These are phyloP conservation scores for Suillus alpinus DNA, from an alignment of 768 basidiomycete genomes.

Conservation along the genomic window DNA sequence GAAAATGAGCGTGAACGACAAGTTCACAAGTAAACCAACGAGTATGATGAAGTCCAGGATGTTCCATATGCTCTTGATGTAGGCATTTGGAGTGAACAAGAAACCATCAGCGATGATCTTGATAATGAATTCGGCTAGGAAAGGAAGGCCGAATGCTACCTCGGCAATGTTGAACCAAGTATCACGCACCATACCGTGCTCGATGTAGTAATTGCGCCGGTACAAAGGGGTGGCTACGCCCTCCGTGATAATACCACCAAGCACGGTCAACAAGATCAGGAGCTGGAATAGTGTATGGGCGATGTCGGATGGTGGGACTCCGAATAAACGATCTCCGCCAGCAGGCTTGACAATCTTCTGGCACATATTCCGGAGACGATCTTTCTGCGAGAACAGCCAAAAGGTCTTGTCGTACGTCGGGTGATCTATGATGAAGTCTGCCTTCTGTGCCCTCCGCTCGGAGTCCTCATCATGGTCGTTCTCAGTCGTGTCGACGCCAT, in stretches of 20 bases:
- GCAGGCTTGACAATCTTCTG: conserved; percentile 83
- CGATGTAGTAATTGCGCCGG: conserved; percentile 64
- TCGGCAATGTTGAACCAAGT: conserved; percentile 92
- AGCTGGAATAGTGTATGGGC: conserved; percentile 74
- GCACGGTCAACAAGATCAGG: conserved; percentile 67
- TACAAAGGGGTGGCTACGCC: conserved; percentile 82
- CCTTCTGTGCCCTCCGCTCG: conserved; percentile 73
- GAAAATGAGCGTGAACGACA: conserved; percentile 68
- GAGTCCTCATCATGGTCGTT: conserved; percentile 59
- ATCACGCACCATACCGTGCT: conserved; percentile 56
- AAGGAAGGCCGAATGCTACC: conserved; percentile 60
- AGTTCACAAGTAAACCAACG: conserved; percentile 70
- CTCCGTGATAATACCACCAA: conserved; percentile 81
- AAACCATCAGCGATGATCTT: conserved; percentile 94
- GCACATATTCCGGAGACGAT: conserved; percentile 66
- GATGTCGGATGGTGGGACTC: conserved; percentile 61
- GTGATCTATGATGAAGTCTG: conserved; percentile 85
- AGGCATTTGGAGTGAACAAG: conserved; percentile 87
- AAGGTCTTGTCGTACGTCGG: conserved; percentile 89
- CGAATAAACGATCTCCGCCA: conserved; percentile 84
- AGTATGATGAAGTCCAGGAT: conserved; percentile 85
- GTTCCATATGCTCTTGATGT: conserved; percentile 91
- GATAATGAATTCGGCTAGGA: conserved; percentile 82
- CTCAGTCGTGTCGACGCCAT: conserved; percentile 45
- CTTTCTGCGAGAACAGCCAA: conserved; percentile 85